Percentiles rank a stretch among this genome's conserved stretches.
Conservation (phyloP, 495 filamentous ascomycete genomes). For the Hypomontagnella submonticulosa region DNA sequence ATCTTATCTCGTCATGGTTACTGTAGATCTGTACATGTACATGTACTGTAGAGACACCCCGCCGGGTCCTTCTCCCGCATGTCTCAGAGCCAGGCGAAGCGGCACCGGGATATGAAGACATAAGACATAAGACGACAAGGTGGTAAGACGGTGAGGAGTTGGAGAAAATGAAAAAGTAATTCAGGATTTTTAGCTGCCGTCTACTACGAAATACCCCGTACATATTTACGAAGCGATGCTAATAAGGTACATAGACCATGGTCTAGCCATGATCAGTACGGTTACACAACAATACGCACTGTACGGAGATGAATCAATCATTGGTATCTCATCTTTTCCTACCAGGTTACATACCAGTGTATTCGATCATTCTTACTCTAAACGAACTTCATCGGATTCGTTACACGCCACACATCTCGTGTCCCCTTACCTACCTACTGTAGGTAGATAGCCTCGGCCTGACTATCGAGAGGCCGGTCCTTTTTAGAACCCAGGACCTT, state of each 20-base stretch:
- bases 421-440: neutral
- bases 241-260: neutral
- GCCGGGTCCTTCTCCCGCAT: too few relatives aligned
- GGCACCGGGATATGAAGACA: too few relatives aligned
- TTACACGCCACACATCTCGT: constrained; percentile 2
- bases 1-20: too few relatives aligned
- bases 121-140: neutral
- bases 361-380: neutral
- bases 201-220: too few relatives aligned
- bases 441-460: neutral
- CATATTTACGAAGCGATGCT: neutral
- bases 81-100: too few relatives aligned
- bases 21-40: too few relatives aligned
- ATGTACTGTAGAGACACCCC: too few relatives aligned
- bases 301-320: constrained; percentile 5
- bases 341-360: too few relatives aligned
- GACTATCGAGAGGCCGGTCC: neutral
- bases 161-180: constrained; percentile 2
- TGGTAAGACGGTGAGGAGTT: neutral
- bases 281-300: constrained; percentile 7
- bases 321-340: too few relatives aligned
- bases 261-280: neutral
- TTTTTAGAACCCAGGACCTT: constrained; percentile 12
- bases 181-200: constrained; percentile 3
- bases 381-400: neutral